Evolutionary conservation across 1,139 yeast genomes (phyloP), one percentile per base, ranked within the genome.

Genomic region (Wickerhamomyces sp.): DNA sequence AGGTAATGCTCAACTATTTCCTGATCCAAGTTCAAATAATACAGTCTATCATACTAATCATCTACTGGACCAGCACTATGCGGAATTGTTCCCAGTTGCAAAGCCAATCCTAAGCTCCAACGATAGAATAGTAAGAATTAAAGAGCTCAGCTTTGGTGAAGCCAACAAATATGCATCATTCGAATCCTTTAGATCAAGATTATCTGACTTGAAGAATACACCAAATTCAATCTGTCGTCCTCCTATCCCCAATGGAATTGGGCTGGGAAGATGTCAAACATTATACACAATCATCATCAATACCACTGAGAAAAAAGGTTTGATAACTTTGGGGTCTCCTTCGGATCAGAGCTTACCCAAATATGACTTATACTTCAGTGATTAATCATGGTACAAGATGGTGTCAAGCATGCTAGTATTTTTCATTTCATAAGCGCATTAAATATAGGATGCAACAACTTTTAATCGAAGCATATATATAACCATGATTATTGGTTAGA

Each of bases 1-100:
- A 9, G 52, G 51, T 1, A 38, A 48, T 34, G 52, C 45, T 9
- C 32, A 41, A 2, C 39, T 52, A 2, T 23, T 37, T 4, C 51
- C 56, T 10, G 48, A 47, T 32, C 42, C 37, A 8, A 27, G 27
- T 7, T 41, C 49, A 2, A 51, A 37, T 15, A 13, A 50, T 14
- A 45, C 45, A 3, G 54, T 48, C 5, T 42, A 43, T n/a, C 60
- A 56, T 40, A 54, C 60, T 10, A 56, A 56, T 39, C 60, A 56
- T 44, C 37, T 53, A 26, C 27, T 51, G 13, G 51, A 47, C 40
- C 42, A 41, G 32, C 35, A 40, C 2, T 37, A 46, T 4, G 34
- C 37, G 5, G 7, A 32, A 6, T n/a, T 36, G 23, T 45, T 43
- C 42, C 52, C 53, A 1, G 26, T 42, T 6, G 37, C 39, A 9